Base-by-base conservation (phyloP, 1,284 basidiomycete genomes). In the Marasmius oreades region DNA sequence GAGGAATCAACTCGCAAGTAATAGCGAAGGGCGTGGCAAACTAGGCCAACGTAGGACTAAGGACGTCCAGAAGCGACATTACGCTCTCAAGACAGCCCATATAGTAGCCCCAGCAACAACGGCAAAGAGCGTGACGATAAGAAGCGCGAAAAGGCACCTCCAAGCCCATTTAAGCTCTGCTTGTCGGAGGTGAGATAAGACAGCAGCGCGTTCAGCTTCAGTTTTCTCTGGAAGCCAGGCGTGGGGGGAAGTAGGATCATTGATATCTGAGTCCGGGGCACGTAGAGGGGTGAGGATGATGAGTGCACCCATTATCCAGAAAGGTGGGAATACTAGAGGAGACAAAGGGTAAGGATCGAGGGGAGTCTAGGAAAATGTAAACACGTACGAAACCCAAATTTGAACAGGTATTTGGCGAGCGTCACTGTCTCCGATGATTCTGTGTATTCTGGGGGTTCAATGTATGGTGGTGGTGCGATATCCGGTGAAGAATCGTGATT, bases 351-450 rank as follows among this genome's bases (percentile, higher is more conserved):
- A 16, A 52, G 14, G 39, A 22, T 20, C 36, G 46, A 16, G 46
- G 39, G 45, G 42, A 47, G 48, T 16, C 33, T 46, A 51, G 37
- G 14, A 34, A 52, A 31, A 42, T 18, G 16, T 7, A 42, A 1
- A 53, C 34, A 73, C 74, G 52, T 57, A 76, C 75, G 55, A 60
- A 77, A 76, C 24, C 74, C 73, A 57, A 76, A 76, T 63, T 73
- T 73, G 68, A 77, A 77, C 16, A 77, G 66, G 60, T 68, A 74
- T 71, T 73, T 73, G 6, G 74, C 74, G 51, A 77, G 70, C 47
- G 75, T 77, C 0, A 67, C 60, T 23, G 73, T 74, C 64, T 76
- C 74, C 31, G 63, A 10, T 24, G 55, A 46, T 20, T 26, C 46
- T 20, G 55, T 55, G 39, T 71, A 71, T 5, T 59, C 60, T n/a